Percentiles rank a stretch among this genome's conserved stretches.
These are phyloP conservation scores for Podochytrium sp. DNA, from an alignment of 192 early-diverging fungal genomes.

Conservation along the genomic window DNA sequence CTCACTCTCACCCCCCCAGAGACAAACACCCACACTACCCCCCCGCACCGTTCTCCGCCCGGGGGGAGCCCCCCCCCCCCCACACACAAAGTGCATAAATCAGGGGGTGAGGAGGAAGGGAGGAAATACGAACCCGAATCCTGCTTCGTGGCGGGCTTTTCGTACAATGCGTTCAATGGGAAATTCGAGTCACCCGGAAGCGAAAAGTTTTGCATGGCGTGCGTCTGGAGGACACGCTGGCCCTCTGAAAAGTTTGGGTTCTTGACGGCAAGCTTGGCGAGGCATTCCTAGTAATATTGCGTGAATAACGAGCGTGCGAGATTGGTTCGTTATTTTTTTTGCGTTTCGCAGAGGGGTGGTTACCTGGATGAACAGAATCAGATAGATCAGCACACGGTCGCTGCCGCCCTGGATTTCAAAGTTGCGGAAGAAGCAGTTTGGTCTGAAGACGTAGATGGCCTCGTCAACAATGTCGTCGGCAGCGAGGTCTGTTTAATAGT, in stretches of 20 bases:
- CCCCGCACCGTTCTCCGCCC: too few relatives aligned
- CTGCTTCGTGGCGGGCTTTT: constrained; percentile 65
- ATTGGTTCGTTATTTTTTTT: not conserved
- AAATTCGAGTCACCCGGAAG: constrained; percentile 93
- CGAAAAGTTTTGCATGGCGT: constrained; percentile 88
- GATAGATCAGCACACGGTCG: constrained; percentile 94
- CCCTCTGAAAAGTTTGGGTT: constrained; percentile 75
- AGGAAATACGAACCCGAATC: constrained; percentile 70
- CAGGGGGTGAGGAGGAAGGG: too few relatives aligned
- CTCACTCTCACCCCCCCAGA: too few relatives aligned
- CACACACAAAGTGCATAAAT: too few relatives aligned
- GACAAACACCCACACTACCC: too few relatives aligned
- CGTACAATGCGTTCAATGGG: constrained; percentile 90
- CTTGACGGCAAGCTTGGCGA: constrained; percentile 50
- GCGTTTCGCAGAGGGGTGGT: constrained; percentile 52
- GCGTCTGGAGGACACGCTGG: constrained; percentile 73
- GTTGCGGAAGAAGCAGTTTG: constrained; percentile 98
- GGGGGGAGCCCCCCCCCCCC: too few relatives aligned
- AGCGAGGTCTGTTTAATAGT: constrained; percentile 28
- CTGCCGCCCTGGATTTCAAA: constrained; percentile 96
- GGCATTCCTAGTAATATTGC: constrained; percentile 35
- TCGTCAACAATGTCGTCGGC: constrained; percentile 92
- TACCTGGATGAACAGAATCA: constrained; percentile 87
- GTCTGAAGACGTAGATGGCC: constrained; percentile 89
- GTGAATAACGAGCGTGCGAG: not conserved